These are phyloP conservation scores for Agroathelia rolfsii DNA, from an alignment of 1,284 basidiomycete genomes.

Conservation along the genomic window DNA sequence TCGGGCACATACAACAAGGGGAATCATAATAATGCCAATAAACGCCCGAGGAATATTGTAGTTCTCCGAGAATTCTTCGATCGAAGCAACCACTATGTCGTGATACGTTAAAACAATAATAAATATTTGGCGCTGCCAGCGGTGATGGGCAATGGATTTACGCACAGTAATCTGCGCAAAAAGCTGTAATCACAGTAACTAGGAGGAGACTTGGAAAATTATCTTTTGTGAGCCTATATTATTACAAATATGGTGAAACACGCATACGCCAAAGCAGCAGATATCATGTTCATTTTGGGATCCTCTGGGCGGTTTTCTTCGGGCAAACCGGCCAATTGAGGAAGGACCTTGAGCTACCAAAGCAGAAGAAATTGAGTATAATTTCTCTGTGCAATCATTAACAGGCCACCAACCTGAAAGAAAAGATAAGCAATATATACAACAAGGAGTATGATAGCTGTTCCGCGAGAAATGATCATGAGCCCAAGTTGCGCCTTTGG, in stretches of 20 bases:
- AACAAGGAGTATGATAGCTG: conserved; percentile 69
- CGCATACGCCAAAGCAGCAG: conserved; percentile 50
- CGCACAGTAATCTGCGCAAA: conserved; percentile 79
- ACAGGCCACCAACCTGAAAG: conserved; percentile 61
- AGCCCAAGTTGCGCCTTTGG: conserved; percentile 44
- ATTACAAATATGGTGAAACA: neutral
- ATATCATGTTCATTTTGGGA: conserved; percentile 57
- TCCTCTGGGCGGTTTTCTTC: conserved; percentile 17
- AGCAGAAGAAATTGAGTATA: conserved; percentile 1
- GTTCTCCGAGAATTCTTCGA: conserved; percentile 77
- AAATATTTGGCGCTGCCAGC: conserved; percentile 1
- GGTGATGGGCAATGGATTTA: conserved; percentile 24
- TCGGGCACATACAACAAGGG: conserved; percentile 50
- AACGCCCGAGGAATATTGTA: conserved; percentile 78
- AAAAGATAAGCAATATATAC: conserved; percentile 78
- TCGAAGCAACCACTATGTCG: conserved; percentile 80
- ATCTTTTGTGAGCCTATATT: neutral
- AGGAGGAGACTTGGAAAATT: conserved; percentile 36
- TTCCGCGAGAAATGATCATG: conserved; percentile 75
- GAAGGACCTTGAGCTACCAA: conserved; percentile 42
- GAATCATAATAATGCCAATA: conserved; percentile 67
- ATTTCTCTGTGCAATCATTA: neutral
- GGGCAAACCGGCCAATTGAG: conserved; percentile 29
- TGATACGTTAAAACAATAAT: conserved; percentile 5
- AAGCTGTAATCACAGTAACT: conserved; percentile 75